Evolutionary conservation across 768 basidiomycete genomes (phyloP), one percentile per base, ranked within the genome.

Genomic region (Solioccasus polychromus): DNA sequence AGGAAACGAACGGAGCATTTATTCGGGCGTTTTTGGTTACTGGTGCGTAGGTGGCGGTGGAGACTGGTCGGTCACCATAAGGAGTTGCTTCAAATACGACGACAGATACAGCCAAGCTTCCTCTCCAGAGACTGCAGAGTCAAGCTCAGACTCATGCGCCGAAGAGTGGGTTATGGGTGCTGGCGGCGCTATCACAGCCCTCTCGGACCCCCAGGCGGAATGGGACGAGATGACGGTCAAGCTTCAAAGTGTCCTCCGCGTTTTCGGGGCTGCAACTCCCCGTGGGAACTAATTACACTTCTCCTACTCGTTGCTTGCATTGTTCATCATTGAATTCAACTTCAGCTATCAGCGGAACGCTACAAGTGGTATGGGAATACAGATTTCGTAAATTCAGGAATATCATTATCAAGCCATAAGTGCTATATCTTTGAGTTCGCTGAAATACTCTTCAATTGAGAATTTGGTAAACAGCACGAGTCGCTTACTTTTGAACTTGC

Each of bases 211-310:
- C 5, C 78, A 83, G 35, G 82, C 75, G 6, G 94, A 97, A 63
- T 96, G 93, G 93, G 92, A 95, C 7, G 94, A 97, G 63, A 95
- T 97, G 78, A 57, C 80, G 17, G 74, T 82, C n/a, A 97, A 98
- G 63, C 76, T 94, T 22, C 76, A 83, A 50, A 88, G 87, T 54
- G 86, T 88, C 36, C 68, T 90, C 39, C 72, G 77, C 35, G 76
- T 80, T 19, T 90, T 90, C 52, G 75, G 76, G 28, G 70, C 58
- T 11, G 52, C 63, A 6, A 52, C 57, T 26, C 59, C 62, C 47
- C 44, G 54, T 28, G 42, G 51, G 49, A 43, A 57, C 28, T 64
- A 44, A 48, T n/a, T 24, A 20, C n/a, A 31, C 12, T 14, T 10
- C 7, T 24, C 19, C 23, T 37, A 28, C 30, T 35, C 28, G 36